Evolutionary conservation across 352 stramenopile species (phyloP), one percentile per base, ranked within the genome.

Genomic region (Pythium plurisporium): DNA sequence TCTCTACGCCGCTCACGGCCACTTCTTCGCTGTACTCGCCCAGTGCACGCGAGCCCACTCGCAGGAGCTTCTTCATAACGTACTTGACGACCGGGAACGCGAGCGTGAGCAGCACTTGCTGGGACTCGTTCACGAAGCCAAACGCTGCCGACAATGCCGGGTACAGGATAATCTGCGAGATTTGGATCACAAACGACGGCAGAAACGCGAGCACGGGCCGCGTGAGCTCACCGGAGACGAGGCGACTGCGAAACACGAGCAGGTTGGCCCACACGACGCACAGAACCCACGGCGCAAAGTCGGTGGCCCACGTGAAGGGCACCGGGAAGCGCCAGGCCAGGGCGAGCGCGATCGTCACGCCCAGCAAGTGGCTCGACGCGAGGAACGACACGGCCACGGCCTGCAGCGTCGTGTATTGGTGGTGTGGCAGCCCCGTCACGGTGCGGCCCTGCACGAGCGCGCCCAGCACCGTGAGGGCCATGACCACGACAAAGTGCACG

Each of bases 91-190:
- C 4, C 3, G 50, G 51, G 26, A 67, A 62, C 29, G 31, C 34
- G 0, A 49, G 2, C 0, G 36, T 45, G 4, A 62, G 29, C 2
- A 36, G 19, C 15, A 58, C 22, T 29, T 58, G 59, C 5, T 27
- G 17, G 3, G 15, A 29, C 2, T n/a, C 25, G 43, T 33, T 43
- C 0, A 31, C 14, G 0, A 25, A 10, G 0, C 15, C 27, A 26
- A 57, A 67, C 4, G 26, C n/a, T 10, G 46, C 37, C 6, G 51
- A 52, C n/a, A 45, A 40, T 2, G 45, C 27, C 11, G 51, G 33
- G 36, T 67, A 67, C 8, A 58, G 4, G n/a, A 62, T 34, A 37
- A 62, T 29, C 22, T 67, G 59, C 15, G 41, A 52, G 23, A 31
- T 19, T 17, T 67, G 59, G 14, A 62, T 36, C 5, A 29, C 22